Base-by-base conservation (phyloP, 2,329 filamentous ascomycete genomes). In the Penicillium sp. region DNA sequence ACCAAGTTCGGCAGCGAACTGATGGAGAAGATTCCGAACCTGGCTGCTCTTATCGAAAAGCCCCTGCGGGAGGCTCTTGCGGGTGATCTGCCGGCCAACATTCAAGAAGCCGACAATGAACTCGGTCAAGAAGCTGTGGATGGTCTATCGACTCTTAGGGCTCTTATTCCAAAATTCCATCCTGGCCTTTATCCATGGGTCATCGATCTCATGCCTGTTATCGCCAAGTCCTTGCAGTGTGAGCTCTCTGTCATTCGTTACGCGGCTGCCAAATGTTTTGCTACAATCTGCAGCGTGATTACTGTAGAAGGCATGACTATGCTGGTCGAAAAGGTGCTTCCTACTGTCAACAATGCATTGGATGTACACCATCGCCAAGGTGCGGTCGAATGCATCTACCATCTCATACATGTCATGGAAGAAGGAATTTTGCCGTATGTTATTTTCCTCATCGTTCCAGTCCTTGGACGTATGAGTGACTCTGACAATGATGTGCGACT, bases 331-430 rank as follows among this genome's bases (percentile, higher is more conserved):
- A 89, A 91, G 67, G 91, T 99, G 9, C 74, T 99, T 46, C 94
- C 94, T 5, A 90, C 90, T 1, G 96, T 97, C 72, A 94, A 82
- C 76, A 97, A 97, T 65, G 88, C 91, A 1, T 75, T 95, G 59
- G 93, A 99, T 66, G 82, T 97, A 28, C 87, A 90, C 68, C 89
- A 88, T 74, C 87, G 94, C 40, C 94, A 99, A 76, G 94, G 94
- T 61, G 91, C 91, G 5, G 94, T 96, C 57, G 94, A 99, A 74
- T 91, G 86, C 64, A 89, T 99, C 59, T 99, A 99, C 70, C 94
- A 99, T 73, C 79, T 99, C 58, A 99, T 99, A 62, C 90, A 95
- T 59, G 92, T 97, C 52, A 99, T 99, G 94, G 94, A 96, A 60
- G 94, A 97, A 69, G 83, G 85, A 38, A 99, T 99, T 57, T 76